A percentile compares a stretch with the other conserved stretches of the same genome.
These are phyloP conservation scores for Saprolegnia diclina DNA, from an alignment of 352 stramenopile genomes.

Conservation along the genomic window DNA sequence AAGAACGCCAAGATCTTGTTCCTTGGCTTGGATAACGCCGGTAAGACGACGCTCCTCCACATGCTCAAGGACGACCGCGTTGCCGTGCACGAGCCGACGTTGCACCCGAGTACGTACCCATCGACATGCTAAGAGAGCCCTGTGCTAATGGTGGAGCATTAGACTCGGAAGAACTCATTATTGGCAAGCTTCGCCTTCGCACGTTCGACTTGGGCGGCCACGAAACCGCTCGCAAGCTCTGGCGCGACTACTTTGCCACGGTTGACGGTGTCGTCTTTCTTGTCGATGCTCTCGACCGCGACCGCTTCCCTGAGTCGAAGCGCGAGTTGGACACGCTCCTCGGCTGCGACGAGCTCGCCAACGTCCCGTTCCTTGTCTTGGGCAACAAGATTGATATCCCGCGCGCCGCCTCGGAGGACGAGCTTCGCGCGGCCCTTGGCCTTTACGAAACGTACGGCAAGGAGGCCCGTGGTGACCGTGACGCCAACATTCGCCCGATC, in stretches of 20 bases:
- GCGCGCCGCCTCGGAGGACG: conserved; percentile 95
- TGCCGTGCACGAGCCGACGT: conserved; percentile 92
- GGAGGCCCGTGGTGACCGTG: conserved; percentile 86
- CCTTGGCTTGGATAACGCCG: conserved; percentile 98
- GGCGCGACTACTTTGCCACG: conserved; percentile 99
- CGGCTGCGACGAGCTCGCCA: conserved; percentile 95
- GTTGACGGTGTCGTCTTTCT: conserved; percentile 99
- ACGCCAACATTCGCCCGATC: conserved; percentile 91
- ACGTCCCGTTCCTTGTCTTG: conserved; percentile 98
- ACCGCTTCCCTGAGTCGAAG: conserved; percentile 99
- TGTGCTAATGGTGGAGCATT: neutral
- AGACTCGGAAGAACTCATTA: conserved; percentile 90
- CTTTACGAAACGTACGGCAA: conserved; percentile 99
- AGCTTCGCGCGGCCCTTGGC: conserved; percentile 94
- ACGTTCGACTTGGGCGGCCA: conserved; percentile 99
- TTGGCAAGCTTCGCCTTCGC: conserved; percentile 98
- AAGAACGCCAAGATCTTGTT: conserved; percentile 99
- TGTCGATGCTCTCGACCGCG: conserved; percentile 97
- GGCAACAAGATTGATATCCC: conserved; percentile 99
- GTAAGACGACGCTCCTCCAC: conserved; percentile 99
- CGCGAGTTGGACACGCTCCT: conserved; percentile 97
- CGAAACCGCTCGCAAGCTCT: conserved; percentile 95
- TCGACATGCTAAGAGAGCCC: neutral
- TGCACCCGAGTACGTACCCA: conserved; percentile 87
- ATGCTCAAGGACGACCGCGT: conserved; percentile 99